These are phyloP conservation scores for maize (Zea mays) DNA, from an alignment of 176 grass and related monocot species.

Conservation along the genomic window Zm-B73-REFERENCE-NAM-5.0 NC_050097.1:236767001-236767500, in stretches of 20 bases:
- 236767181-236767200: slow-evolving; percentile 57
- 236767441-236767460: slow-evolving; percentile 30
- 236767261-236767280: slow-evolving; percentile 60
- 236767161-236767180: slow-evolving; percentile 43
- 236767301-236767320: slow-evolving; percentile 56
- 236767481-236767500: slow-evolving; percentile 46
- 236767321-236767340: slow-evolving; percentile 64
- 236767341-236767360: slow-evolving; percentile 57
- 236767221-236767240: slow-evolving; percentile 26
- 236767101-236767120: slow-evolving; percentile 59
- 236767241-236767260: slow-evolving; percentile 31
- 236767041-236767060: slow-evolving; percentile 59
- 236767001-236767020: slow-evolving; percentile 19
- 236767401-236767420: slow-evolving; percentile 48
- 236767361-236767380: slow-evolving; percentile 44
- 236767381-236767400: slow-evolving; percentile 22
- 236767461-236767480: slow-evolving; percentile 49
- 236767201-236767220: slow-evolving; percentile 50
- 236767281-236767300: slow-evolving; percentile 41
- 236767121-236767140: slow-evolving; percentile 61
- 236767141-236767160: slow-evolving; percentile 51
- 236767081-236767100: slow-evolving; percentile 42
- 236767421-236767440: slow-evolving; percentile 25
- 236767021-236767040: slow-evolving; percentile 45
- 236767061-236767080: slow-evolving; percentile 43